Evolutionary conservation across 177 flowering plant species (phyloP), one percentile per base, ranked within the genome.

Genomic region (Vitis hybrid): DNA sequence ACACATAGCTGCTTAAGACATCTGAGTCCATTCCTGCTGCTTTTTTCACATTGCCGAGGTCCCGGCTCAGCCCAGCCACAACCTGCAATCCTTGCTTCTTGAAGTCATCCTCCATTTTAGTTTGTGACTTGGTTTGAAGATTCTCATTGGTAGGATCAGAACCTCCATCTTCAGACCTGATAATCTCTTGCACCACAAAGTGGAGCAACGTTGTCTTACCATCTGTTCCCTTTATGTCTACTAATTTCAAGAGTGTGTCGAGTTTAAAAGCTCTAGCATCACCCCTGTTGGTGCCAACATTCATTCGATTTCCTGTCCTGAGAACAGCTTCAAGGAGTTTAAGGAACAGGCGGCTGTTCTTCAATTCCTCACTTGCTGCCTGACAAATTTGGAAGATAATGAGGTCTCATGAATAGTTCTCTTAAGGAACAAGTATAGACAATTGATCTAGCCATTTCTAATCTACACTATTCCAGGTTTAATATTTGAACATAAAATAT

Each of bases 281-380:
- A 18, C 94, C 94, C 1, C 94, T 88, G 66, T 86, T 86, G 10
- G 94, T 90, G 51, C 94, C 94, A 49, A 82, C 91, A 71, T 90
- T 90, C 94, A 90, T 90, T 64, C 94, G 79, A 80, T 90, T 90
- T 59, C 94, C 94, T 56, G 92, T 81, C 77, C 82, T 81, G 21
- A 90, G 88, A 74, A 90, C 94, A 71, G 94, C 94, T 84, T 90
- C 92, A 14, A 90, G 88, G 60, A 90, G 91, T 75, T 87, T 90
- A 13, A 90, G 83, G 79, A 90, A 90, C 55, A 90, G 67, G 46
- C 90, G 73, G 73, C 94, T 90, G 77, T 80, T 84, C 80, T 83
- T 86, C 65, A 90, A 49, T 74, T 90, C 94, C 63, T 81, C 85
- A 72, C 91, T 83, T 66, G 94, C 94, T 74, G 65, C 86, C 94